Evolutionary conservation across 805 yeast genomes (phyloP).

Genomic region (Kluyveromyces siamensis): DNA sequence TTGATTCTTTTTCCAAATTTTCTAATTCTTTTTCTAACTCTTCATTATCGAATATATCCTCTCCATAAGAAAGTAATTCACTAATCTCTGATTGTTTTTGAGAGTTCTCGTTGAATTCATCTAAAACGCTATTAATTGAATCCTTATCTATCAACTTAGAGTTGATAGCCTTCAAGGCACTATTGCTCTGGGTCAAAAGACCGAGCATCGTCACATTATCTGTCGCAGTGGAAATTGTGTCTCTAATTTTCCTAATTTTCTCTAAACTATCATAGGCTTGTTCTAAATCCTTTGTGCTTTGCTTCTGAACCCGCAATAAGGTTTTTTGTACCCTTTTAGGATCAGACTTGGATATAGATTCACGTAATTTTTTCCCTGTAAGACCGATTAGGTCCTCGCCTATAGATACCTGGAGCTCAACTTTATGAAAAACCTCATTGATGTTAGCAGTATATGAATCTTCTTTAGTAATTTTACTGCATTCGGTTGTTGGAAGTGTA

Average conservation of each 20-base stretch:
- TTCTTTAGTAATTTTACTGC: slow-evolving; percentile 22
- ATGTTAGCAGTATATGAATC: slow-evolving; percentile 28
- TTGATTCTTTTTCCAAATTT: slow-evolving; percentile 19
- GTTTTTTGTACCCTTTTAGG: slow-evolving; percentile 25
- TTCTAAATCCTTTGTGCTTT: slow-evolving; percentile 28
- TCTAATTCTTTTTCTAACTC: slow-evolving; percentile 35
- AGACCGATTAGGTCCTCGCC: slow-evolving; percentile 14
- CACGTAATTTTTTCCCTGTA: slow-evolving; percentile 9
- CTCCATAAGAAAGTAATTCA: slow-evolving; percentile 17
- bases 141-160: slow-evolving; percentile 36
- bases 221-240: slow-evolving; percentile 36
- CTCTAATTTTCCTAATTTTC: slow-evolving; percentile 32
- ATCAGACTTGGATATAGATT: slow-evolving; percentile 15
- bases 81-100: slow-evolving; percentile 33
- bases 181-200: slow-evolving; percentile 31
- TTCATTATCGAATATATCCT: slow-evolving; percentile 19
- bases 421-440: slow-evolving; percentile 18
- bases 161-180: slow-evolving; percentile 31
- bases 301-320: slow-evolving; percentile 27
- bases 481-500: slow-evolving; percentile 10
- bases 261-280: slow-evolving; percentile 26
- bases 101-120: slow-evolving; percentile 31
- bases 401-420: slow-evolving; percentile 14
- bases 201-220: slow-evolving; percentile 32
- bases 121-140: slow-evolving; percentile 33